Conservation (phyloP, 768 basidiomycete species). For the Tylopilus intermedius region DNA sequence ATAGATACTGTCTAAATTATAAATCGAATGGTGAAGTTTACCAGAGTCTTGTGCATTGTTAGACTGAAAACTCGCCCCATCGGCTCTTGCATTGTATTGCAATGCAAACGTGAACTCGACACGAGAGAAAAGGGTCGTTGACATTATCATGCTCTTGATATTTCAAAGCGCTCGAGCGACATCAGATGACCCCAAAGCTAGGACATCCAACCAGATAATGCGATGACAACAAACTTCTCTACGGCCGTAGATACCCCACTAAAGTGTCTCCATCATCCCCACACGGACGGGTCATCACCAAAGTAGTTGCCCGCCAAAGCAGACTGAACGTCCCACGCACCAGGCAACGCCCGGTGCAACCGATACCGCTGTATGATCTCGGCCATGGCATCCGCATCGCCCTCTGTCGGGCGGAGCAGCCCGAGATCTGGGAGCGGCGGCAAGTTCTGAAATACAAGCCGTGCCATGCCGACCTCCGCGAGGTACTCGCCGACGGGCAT, state of each 20-base stretch:
- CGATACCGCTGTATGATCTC: constrained; percentile 47
- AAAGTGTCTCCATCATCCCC: neutral
- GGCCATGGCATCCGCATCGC: constrained; percentile 40
- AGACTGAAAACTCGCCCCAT: too few species aligned
- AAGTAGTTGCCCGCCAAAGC: constrained; percentile 64
- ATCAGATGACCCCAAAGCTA: too few species aligned
- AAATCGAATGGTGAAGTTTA: too few species aligned
- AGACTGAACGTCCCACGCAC: constrained; percentile 40
- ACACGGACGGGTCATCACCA: constrained; percentile 49
- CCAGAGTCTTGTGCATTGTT: too few species aligned
- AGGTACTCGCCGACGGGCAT: constrained; percentile 51
- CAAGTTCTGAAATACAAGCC: constrained; percentile 58
- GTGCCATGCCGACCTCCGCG: constrained; percentile 55
- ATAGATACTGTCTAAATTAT: constrained; percentile 6
- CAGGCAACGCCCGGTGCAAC: constrained; percentile 38
- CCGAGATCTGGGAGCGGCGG: constrained; percentile 53
- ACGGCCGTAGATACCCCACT: neutral
- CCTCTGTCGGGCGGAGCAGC: constrained; percentile 31
- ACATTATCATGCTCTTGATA: too few species aligned
- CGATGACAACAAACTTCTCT: neutral
- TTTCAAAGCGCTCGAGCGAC: too few species aligned
- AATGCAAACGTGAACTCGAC: too few species aligned
- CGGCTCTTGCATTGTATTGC: too few species aligned
- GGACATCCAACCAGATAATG: too few species aligned
- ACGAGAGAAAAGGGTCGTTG: too few species aligned